A percentile compares a stretch with the other conserved stretches of the same genome.
These are phyloP conservation scores for Thielaviopsis ethacetica DNA, from an alignment of 2,329 filamentous ascomycete species.

Conservation along the genomic window DNA sequence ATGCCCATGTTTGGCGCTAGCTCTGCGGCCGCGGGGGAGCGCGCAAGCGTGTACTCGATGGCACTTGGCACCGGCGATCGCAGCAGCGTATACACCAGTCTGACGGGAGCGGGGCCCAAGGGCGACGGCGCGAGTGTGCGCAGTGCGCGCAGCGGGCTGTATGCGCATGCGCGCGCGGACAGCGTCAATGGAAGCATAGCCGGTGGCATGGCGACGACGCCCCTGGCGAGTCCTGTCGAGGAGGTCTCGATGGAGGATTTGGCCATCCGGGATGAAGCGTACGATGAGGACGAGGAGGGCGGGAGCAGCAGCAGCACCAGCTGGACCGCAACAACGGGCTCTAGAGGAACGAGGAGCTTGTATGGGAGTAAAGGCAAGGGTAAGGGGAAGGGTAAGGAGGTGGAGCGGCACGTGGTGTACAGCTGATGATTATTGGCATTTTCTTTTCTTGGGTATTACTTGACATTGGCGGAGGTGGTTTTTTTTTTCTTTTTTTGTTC, in stretches of 20 bases:
- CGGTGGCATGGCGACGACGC: constrained; percentile 37
- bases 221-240: constrained; percentile 42
- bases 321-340: neutral
- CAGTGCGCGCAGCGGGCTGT: constrained; percentile 60
- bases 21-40: constrained; percentile 34
- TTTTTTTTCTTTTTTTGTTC: neutral
- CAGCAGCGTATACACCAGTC: constrained; percentile 64
- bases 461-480: no score
- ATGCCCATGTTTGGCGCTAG: constrained; percentile 7
- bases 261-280: neutral
- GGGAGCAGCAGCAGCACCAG: neutral
- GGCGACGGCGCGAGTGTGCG: constrained; percentile 62
- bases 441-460: neutral
- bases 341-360: neutral
- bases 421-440: neutral
- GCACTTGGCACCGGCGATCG: constrained; percentile 30
- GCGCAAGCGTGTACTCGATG: constrained; percentile 69
- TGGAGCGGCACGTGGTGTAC: neutral
- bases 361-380: neutral
- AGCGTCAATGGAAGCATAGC: constrained; percentile 61
- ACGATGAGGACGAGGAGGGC: neutral
- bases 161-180: constrained; percentile 62
- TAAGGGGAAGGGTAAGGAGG: neutral
- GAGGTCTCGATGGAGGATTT: constrained; percentile 4
- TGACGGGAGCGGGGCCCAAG: constrained; percentile 11